Percentiles rank a stretch among this genome's conserved stretches.
phyloP scores from a whole-genome alignment of 129 eudicot genomes.

The Lonicera japonica region DNA sequence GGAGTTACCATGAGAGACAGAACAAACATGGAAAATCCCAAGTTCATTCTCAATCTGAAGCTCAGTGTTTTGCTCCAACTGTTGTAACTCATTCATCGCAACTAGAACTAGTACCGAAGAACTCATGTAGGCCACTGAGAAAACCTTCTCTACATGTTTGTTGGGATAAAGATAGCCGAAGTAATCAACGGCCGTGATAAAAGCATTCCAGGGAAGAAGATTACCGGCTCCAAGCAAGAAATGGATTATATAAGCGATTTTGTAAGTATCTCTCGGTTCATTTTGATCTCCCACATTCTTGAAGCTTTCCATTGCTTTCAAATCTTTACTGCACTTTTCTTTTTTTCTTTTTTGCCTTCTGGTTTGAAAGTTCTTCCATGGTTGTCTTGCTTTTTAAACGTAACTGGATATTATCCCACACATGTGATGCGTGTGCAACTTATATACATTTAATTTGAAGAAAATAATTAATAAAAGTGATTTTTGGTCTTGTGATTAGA shows the following conservation, averaged over 20 bases:
- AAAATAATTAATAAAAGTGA: too few species aligned
- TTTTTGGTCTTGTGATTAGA: too few species aligned
- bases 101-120: constrained; percentile 49
- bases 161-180: constrained; percentile 63
- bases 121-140: constrained; percentile 77
- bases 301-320: constrained; percentile 30
- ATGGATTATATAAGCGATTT: constrained; percentile 61
- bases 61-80: constrained; percentile 29
- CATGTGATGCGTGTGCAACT: too few species aligned
- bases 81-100: constrained; percentile 35
- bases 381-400: constrained; percentile 8
- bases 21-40: constrained; percentile 66
- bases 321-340: neutral
- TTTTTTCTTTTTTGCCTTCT: constrained; percentile 4
- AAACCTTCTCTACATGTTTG: constrained; percentile 67
- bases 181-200: constrained; percentile 80
- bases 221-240: constrained; percentile 93
- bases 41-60: constrained; percentile 63
- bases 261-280: constrained; percentile 56
- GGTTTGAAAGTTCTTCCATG: neutral
- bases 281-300: constrained; percentile 23
- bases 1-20: constrained; percentile 56
- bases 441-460: too few species aligned
- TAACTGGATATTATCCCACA: neutral
- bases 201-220: constrained; percentile 86